phyloP scores from a whole-genome alignment of 1,139 yeast species.

The Candida glucosophila region DNA sequence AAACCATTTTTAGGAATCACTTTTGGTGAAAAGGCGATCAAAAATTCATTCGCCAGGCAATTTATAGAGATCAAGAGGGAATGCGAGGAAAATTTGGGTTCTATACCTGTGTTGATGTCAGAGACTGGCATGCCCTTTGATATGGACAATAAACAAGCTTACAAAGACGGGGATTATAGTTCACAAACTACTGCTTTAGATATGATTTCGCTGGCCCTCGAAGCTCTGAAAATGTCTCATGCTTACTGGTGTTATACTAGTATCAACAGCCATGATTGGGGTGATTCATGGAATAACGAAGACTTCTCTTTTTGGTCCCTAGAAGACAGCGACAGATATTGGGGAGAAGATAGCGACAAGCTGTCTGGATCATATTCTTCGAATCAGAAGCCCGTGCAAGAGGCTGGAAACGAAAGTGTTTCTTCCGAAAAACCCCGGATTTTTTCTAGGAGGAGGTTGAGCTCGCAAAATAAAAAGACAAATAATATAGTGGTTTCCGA shows the following conservation, averaged over 20 bases:
- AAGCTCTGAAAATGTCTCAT: conserved; percentile 60
- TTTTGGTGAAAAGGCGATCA: conserved; percentile 70
- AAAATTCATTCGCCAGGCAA: conserved; percentile 64
- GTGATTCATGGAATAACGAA: conserved; percentile 90
- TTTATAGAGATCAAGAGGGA: conserved; percentile 57
- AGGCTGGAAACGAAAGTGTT: background rate
- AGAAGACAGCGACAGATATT: conserved; percentile 57
- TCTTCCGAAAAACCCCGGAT: background rate
- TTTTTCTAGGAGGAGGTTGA: background rate
- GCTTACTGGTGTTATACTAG: conserved; percentile 83
- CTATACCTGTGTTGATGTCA: conserved; percentile 66
- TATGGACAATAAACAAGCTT: conserved; percentile 75
- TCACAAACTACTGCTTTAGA: conserved; percentile 80
- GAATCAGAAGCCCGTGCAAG: too few species aligned
- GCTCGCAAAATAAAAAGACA: too few species aligned
- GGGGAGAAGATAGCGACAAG: background rate
- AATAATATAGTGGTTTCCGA: too few species aligned
- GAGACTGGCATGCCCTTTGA: conserved; percentile 98
- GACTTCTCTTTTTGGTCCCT: conserved; percentile 82
- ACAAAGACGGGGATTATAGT: conserved; percentile 50
- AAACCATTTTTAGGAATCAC: conserved; percentile 74
- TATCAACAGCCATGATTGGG: conserved; percentile 67
- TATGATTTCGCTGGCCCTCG: conserved; percentile 72
- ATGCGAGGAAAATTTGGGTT: conserved; percentile 50
- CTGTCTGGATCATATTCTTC: too few species aligned